phyloP scores from a whole-genome alignment of 345 rosid species.

The Arabis alpina region DNA sequence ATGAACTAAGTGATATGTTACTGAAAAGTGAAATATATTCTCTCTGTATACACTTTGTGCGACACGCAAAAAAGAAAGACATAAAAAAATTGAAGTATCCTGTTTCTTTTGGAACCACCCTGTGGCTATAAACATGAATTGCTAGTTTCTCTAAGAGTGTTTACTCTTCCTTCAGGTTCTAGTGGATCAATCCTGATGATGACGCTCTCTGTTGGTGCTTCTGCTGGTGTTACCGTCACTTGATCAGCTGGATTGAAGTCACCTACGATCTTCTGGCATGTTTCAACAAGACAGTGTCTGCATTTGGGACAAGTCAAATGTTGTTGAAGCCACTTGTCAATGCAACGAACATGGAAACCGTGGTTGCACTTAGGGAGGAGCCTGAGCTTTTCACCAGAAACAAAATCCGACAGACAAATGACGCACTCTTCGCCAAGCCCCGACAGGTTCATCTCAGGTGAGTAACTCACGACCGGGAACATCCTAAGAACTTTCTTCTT shows the following conservation, averaged over 20 bases:
- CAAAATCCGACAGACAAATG: constrained; percentile 60
- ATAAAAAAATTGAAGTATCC: constrained; percentile 14
- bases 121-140: constrained; percentile 21
- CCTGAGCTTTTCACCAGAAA: constrained; percentile 49
- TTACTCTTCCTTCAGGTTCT: constrained; percentile 46
- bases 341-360: constrained; percentile 67
- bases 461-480: constrained; percentile 54
- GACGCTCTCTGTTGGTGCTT: constrained; percentile 28
- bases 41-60: constrained; percentile 37
- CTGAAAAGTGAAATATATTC: constrained; percentile 5
- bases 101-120: constrained; percentile 1
- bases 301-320: constrained; percentile 74
- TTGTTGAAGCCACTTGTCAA: constrained; percentile 68
- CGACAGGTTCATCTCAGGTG: constrained; percentile 45
- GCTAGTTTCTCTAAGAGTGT: constrained; percentile 34
- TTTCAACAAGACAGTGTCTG: constrained; percentile 50
- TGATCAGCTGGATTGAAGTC: constrained; percentile 19
- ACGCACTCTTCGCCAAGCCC: constrained; percentile 59
- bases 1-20: constrained; percentile 24
- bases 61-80: constrained; percentile 22
- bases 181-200: constrained; percentile 40
- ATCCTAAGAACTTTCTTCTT: constrained; percentile 49
- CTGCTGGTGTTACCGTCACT: not conserved
- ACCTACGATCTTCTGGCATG: constrained; percentile 42
- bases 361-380: constrained; percentile 72